Evolutionary conservation across 2,329 filamentous ascomycete genomes (phyloP), one percentile per base, ranked within the genome.

Genomic region (Sarocladiaceae sp.): DNA sequence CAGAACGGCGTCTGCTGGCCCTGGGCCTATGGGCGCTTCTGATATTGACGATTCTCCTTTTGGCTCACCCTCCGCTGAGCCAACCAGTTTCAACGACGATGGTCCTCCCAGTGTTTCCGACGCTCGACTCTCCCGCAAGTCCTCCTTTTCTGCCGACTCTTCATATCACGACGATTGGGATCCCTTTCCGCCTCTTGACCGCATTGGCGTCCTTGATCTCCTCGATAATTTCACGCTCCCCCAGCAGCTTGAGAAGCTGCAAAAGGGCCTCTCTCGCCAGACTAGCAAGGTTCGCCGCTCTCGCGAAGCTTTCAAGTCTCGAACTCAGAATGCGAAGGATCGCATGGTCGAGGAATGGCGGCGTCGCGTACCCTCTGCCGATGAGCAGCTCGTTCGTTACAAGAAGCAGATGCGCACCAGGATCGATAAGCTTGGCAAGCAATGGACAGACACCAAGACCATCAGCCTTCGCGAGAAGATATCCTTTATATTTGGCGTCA

Each of bases 331-430:
- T 54, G 90, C 91, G n/a, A 87, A 83, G 57, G 84, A 94, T 53
- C 83, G 86, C 48, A 88, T 97, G 58, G 84, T 97, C 19, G 90
- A 94, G 53, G 88, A 97, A 69, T 95, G 88, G 88, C 82, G 88
- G 47, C 84, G 86, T 45, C 80, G 90, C 31, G 80, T 94, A 9
- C 89, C 89, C 2, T 83, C 87, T 3, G 85, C 90, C 15, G 90
- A 95, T 50, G 91, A 97, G 63, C 89, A 95, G 68, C 76, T 97
- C 46, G 88, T 94, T 34, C 88, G 88, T 55, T 97, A 97, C 64
- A 79, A 84, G 54, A 85, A 81, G 62, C 86, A 86, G 47, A 93
- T 97, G 88, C 84, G 83, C 52, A 75, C 78, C 41, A 88, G 84
- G 41, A 89, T 97, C n/a, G 90, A 96, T 56, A 85, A 88, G 53